Percentiles rank a stretch among this genome's conserved stretches.
These are phyloP conservation scores for Ophiocordyceps australis DNA, from an alignment of 2,329 filamentous ascomycete species.

Conservation along the genomic window DNA sequence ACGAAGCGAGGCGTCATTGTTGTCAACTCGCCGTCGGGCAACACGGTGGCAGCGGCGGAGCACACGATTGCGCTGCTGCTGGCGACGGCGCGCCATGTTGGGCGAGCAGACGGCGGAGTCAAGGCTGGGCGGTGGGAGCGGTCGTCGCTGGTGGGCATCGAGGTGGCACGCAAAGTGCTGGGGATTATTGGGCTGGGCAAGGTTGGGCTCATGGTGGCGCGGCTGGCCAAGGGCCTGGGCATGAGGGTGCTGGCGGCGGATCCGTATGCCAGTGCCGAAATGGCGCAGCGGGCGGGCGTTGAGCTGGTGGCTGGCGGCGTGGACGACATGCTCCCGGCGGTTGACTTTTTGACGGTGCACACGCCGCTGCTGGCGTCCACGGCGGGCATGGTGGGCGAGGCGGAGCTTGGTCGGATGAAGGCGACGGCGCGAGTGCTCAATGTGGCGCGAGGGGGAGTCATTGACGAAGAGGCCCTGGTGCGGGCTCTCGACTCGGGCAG, in stretches of 20 bases:
- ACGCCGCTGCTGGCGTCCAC: slow-evolving; percentile 66
- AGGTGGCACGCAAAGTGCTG: slow-evolving; percentile 60
- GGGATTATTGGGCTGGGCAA: slow-evolving; percentile 70
- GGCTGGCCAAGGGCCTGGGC: slow-evolving; percentile 59
- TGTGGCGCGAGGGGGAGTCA: slow-evolving; percentile 62
- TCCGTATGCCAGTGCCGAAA: slow-evolving; percentile 58
- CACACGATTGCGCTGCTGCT: slow-evolving; percentile 61
- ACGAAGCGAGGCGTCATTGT: slow-evolving; percentile 61
- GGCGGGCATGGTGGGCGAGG: slow-evolving; percentile 49
- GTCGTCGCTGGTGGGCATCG: slow-evolving; percentile 55
- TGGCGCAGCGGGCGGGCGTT: slow-evolving; percentile 51
- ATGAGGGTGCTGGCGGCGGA: slow-evolving; percentile 63
- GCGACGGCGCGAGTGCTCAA: slow-evolving; percentile 57
- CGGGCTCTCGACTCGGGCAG: slow-evolving; percentile 50
- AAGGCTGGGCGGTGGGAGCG: slow-evolving; percentile 63
- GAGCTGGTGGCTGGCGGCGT: slow-evolving; percentile 37
- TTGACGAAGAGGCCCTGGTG: slow-evolving; percentile 58
- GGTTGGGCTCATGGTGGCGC: slow-evolving; percentile 62
- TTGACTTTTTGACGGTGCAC: slow-evolving; percentile 67
- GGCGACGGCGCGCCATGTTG: slow-evolving; percentile 55
- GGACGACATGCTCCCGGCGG: slow-evolving; percentile 39
- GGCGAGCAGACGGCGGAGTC: slow-evolving; percentile 48
- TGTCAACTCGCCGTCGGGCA: slow-evolving; percentile 63
- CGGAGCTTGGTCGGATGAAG: slow-evolving; percentile 56
- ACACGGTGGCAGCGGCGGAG: slow-evolving; percentile 65